Evolutionary conservation across 345 rosid species (phyloP).

Genomic region (Adansonia digitata): DNA sequence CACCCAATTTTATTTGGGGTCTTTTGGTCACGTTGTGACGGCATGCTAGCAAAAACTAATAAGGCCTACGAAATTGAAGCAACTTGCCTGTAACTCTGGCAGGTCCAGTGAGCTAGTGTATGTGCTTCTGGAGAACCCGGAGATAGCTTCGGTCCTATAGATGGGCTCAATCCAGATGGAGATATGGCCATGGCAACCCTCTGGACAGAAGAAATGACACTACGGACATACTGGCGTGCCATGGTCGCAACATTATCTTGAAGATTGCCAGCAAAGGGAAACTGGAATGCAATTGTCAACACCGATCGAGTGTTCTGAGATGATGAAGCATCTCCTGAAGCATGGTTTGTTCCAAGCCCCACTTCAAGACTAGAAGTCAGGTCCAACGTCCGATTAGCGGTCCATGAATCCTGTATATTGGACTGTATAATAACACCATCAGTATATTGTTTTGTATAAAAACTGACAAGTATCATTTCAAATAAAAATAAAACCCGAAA

Average conservation of each 20-base stretch:
- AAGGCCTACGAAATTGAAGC: not conserved
- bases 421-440: conserved; percentile 39
- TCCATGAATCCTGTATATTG: conserved; percentile 49
- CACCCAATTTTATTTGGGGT: no score
- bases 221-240: conserved; percentile 91
- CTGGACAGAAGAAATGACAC: conserved; percentile 91
- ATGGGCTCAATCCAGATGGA: conserved; percentile 69
- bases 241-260: conserved; percentile 91
- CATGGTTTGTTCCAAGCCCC: conserved; percentile 50
- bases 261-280: conserved; percentile 80
- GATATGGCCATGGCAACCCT: conserved; percentile 95
- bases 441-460: not conserved
- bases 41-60: not conserved
- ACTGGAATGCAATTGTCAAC: conserved; percentile 96
- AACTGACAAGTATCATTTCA: not conserved
- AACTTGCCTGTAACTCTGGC: conserved; percentile 73
- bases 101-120: conserved; percentile 86
- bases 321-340: conserved; percentile 48
- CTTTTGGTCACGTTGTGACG: no score
- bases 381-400: conserved; percentile 72
- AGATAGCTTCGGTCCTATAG: conserved; percentile 60
- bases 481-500: not conserved
- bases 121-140: conserved; percentile 95
- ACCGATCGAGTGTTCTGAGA: conserved; percentile 59
- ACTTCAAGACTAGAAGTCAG: conserved; percentile 93